Evolutionary conservation across 1,284 basidiomycete species (phyloP).

Genomic region (Neolentinus lepideus): DNA sequence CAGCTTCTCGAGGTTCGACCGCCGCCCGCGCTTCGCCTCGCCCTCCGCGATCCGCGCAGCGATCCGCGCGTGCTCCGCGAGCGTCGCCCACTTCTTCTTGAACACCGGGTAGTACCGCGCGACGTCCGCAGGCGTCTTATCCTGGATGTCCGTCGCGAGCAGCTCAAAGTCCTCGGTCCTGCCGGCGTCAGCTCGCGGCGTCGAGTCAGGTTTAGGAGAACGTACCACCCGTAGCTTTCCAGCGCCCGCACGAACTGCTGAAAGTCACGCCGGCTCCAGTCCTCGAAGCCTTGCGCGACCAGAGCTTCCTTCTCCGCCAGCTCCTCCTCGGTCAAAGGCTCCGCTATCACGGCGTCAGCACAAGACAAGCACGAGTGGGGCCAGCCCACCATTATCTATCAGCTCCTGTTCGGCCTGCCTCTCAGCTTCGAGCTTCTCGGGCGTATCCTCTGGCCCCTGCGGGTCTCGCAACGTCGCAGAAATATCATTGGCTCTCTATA

Average conservation of each 20-base stretch:
- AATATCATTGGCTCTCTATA: slow-evolving; percentile 67
- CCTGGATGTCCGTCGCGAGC: slow-evolving; percentile 82
- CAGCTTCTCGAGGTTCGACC: slow-evolving; percentile 75
- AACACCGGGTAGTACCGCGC: slow-evolving; percentile 82
- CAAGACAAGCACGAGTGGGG: slow-evolving; percentile 1
- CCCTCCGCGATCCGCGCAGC: slow-evolving; percentile 78
- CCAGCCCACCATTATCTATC: slow-evolving; percentile 67
- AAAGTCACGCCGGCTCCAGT: slow-evolving; percentile 92
- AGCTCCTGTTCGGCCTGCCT: slow-evolving; percentile 77
- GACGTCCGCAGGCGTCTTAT: slow-evolving; percentile 82
- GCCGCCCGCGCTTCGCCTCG: slow-evolving; percentile 82
- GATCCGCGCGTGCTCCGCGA: slow-evolving; percentile 83
- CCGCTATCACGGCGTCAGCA: slow-evolving; percentile 41
- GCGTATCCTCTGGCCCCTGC: slow-evolving; percentile 67
- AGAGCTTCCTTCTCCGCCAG: slow-evolving; percentile 73
- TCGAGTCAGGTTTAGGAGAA: slow-evolving; percentile 2
- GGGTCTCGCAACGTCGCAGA: slow-evolving; percentile 66
- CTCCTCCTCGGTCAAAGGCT: slow-evolving; percentile 85
- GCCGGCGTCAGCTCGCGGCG: neutral
- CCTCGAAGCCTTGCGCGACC: slow-evolving; percentile 76
- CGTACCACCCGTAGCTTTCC: slow-evolving; percentile 83
- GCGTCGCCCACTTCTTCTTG: slow-evolving; percentile 84
- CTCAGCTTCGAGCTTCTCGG: slow-evolving; percentile 83
- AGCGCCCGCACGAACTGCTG: slow-evolving; percentile 85
- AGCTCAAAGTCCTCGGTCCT: slow-evolving; percentile 72